phyloP scores from a whole-genome alignment of 2,329 filamentous ascomycete species.

The Penicillium palitans region DNA sequence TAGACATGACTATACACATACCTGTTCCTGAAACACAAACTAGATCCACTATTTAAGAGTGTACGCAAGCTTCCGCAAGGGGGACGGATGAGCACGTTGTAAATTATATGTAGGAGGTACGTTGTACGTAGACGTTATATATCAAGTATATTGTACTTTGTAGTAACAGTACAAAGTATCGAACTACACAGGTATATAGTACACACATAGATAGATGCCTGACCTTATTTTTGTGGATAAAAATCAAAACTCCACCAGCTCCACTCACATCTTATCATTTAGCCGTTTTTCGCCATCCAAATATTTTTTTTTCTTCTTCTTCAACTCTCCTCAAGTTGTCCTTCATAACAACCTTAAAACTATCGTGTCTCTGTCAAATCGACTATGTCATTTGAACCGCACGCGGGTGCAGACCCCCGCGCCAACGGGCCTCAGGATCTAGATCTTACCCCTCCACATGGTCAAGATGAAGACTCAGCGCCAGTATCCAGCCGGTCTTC shows the following conservation, averaged over 20 bases:
- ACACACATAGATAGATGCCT: background rate
- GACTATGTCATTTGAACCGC: conserved; percentile 15
- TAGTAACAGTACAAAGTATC: no score
- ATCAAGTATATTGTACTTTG: background rate
- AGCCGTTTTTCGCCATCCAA: conserved; percentile 5
- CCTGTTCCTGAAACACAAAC: background rate
- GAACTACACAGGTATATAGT: no score
- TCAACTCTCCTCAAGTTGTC: background rate
- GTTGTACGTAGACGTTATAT: background rate
- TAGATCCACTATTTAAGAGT: background rate
- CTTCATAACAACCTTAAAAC: background rate
- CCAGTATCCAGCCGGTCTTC: conserved; percentile 22
- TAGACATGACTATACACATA: background rate
- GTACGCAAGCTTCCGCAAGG: conserved; percentile 21
- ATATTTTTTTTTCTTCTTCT: no score
- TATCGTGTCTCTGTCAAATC: background rate
- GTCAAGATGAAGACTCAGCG: conserved; percentile 11
- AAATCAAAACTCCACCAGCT: conserved; percentile 15
- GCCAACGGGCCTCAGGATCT: conserved; percentile 3
- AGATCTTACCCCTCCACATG: background rate
- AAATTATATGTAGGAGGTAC: conserved; percentile 2
- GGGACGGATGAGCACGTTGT: background rate
- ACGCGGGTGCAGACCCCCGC: conserved; percentile 9
- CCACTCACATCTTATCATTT: conserved; percentile 12
- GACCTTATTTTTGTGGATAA: conserved; percentile 6